These are phyloP conservation scores for Mortierella sp. DNA, from an alignment of 371 early-diverging fungal species.

Conservation along the genomic window DNA sequence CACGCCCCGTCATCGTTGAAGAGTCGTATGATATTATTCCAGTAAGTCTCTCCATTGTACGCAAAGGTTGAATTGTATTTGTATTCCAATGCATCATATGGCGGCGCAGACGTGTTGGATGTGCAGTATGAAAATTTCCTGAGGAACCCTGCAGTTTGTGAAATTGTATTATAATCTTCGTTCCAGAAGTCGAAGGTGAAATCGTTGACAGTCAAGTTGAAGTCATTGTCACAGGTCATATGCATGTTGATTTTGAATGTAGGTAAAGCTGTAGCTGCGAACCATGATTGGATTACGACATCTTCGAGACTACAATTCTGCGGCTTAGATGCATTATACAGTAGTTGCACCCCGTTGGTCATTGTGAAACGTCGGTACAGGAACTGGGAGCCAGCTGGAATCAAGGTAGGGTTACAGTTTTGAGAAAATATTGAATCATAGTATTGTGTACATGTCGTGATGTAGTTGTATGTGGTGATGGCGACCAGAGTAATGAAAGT, in stretches of 20 bases:
- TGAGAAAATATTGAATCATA: not conserved
- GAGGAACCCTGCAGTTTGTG: not conserved
- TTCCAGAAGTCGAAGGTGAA: not conserved
- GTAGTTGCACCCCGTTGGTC: not conserved
- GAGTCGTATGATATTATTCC: not conserved
- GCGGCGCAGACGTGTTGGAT: not conserved
- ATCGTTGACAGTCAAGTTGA: conserved; percentile 6
- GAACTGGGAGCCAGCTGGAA: conserved; percentile 1
- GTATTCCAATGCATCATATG: conserved; percentile 6
- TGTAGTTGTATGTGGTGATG: not conserved
- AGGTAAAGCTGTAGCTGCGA: not conserved
- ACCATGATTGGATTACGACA: conserved; percentile 6
- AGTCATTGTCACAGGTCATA: not conserved
- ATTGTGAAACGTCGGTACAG: not conserved
- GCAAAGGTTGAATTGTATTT: not conserved
- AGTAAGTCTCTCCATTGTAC: not conserved
- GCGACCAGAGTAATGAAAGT: not conserved
- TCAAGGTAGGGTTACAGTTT: not conserved
- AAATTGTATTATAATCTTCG: not conserved
- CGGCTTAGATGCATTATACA: not conserved
- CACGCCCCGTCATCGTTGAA: not conserved
- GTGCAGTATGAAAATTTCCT: not conserved
- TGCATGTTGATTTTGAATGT: not conserved
- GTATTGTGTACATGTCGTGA: conserved; percentile 6
- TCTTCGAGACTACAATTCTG: not conserved